phyloP scores from a whole-genome alignment of 2,329 filamentous ascomycete genomes.

The Alternaria conjuncta region DNA sequence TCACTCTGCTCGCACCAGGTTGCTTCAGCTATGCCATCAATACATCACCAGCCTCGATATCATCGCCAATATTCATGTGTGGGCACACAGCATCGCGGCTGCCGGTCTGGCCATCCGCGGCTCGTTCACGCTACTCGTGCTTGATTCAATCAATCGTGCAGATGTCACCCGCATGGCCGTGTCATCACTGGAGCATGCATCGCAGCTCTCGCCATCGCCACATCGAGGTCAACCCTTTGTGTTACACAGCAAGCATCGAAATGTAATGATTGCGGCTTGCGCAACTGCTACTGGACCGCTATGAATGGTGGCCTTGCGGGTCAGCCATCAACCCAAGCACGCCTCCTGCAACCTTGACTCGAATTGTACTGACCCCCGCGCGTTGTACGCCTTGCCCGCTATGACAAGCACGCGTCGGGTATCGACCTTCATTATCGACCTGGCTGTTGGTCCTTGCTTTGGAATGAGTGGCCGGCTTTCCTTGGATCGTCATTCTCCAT shows the following conservation, averaged over 20 bases:
- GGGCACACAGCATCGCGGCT: conserved; percentile 16
- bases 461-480: conserved; percentile 23
- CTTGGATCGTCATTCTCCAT: conserved; percentile 10
- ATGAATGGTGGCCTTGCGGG: conserved; percentile 28
- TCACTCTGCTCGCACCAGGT: neutral
- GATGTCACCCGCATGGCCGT: conserved; percentile 47
- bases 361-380: conserved; percentile 40
- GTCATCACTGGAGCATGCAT: conserved; percentile 43
- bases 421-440: conserved; percentile 28
- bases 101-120: conserved; percentile 25
- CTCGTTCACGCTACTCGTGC: conserved; percentile 33
- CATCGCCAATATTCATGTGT: neutral
- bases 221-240: conserved; percentile 23
- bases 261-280: conserved; percentile 35
- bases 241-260: conserved; percentile 46
- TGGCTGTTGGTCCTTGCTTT: conserved; percentile 34
- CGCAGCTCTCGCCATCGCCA: conserved; percentile 31
- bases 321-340: conserved; percentile 36
- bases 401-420: conserved; percentile 34
- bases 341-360: conserved; percentile 39
- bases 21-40: conserved; percentile 8
- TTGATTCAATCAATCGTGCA: conserved; percentile 43
- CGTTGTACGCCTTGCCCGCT: conserved; percentile 32
- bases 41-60: conserved; percentile 7
- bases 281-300: conserved; percentile 20